phyloP scores from a whole-genome alignment of 768 basidiomycete species.

The Flagelloscypha sp. region DNA sequence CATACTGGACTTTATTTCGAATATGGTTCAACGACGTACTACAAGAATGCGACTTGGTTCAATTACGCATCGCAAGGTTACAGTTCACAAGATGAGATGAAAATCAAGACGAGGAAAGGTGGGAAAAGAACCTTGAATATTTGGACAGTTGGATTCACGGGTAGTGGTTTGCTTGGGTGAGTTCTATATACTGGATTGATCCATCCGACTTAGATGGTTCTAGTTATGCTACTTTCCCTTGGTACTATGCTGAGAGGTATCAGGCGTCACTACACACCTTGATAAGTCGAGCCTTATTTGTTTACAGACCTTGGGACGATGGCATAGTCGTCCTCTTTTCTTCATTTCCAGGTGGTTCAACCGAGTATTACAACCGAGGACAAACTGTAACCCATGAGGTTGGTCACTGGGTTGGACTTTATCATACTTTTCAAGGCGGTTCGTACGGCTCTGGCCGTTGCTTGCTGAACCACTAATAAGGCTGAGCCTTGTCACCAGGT shows the following conservation, averaged over 20 bases:
- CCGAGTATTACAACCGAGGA: slow-evolving; percentile 20
- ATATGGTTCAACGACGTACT: slow-evolving; percentile 20
- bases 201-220: too few species aligned
- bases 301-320: slow-evolving; percentile 21
- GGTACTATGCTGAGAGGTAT: too few species aligned
- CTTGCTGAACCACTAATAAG: slow-evolving; percentile 19
- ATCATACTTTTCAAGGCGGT: slow-evolving; percentile 52
- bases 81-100: slow-evolving; percentile 39
- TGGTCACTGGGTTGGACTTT: slow-evolving; percentile 56
- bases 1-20: slow-evolving; percentile 25
- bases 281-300: too few species aligned
- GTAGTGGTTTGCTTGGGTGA: too few species aligned
- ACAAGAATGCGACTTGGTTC: slow-evolving; percentile 30
- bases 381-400: slow-evolving; percentile 48
- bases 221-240: too few species aligned
- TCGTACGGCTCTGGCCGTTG: slow-evolving; percentile 22
- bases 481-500: too few species aligned
- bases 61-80: too few species aligned
- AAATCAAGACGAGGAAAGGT: slow-evolving; percentile 27
- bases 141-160: slow-evolving; percentile 34
- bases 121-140: slow-evolving; percentile 29
- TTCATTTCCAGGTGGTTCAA: slow-evolving; percentile 14
- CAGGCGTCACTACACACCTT: too few species aligned
- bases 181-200: too few species aligned
- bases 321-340: slow-evolving; percentile 16